Evolutionary conservation across 202 grass and related monocot species (phyloP), one percentile per base, ranked within the genome.

Genomic region (Eragrostis tef): DNA sequence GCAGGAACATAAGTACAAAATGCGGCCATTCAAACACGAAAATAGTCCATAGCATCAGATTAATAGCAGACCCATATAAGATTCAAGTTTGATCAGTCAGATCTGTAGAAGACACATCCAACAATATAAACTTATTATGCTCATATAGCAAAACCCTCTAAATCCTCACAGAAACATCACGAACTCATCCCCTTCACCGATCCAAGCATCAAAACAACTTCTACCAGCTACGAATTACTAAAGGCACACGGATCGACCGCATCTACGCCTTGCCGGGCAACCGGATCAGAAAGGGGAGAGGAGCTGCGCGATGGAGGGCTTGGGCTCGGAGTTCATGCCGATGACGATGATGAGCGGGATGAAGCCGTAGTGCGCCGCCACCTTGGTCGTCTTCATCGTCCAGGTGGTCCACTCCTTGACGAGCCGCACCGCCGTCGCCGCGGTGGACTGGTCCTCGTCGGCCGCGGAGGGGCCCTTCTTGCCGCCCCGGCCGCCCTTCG

Each of bases 351-450:
- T 79, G 83, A 97, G 88, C 29, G 93, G 93, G 68, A 97, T 88
- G 88, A 97, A 97, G 69, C 93, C 93, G 86, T 92, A 97, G 90
- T 97, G 93, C 78, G 90, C 87, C 82, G 70, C 87, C 67, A 97
- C 90, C 88, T 93, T 93, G 1, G 90, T 67, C 84, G 72, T 91
- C 86, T 93, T 93, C 90, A 97, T 97, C 48, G 90, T 88, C 93
- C 88, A 89, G 25, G 93, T 97, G 64, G 56, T 89, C 93, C 93
- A 97, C 86, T 91, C 90, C 90, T 97, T 97, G 3, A 75, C 9
- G 78, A 86, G 79, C 31, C 59, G 77, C 43, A 79, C 69, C 56
- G 86, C 71, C 34, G 43, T 78, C 15, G 70, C 17, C 41, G 58
- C 5, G 34, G 79, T 26, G 58, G 70, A 47, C 44, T 76, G 54